Conservation (phyloP, 257 asterid genomes). For the Capsicum baccatum region DNA sequence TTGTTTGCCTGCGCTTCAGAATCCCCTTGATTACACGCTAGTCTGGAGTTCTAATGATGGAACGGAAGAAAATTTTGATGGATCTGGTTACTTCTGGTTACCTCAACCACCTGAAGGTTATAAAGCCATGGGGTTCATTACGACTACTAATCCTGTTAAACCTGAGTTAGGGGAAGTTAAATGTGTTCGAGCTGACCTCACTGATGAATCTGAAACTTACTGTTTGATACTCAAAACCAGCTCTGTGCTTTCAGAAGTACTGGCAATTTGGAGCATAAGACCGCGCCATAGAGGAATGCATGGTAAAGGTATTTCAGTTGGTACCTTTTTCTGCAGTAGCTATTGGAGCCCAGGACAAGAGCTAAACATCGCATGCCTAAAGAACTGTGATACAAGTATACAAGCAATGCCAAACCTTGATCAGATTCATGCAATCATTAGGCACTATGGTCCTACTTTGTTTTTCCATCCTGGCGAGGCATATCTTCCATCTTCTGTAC, state of each 20-base stretch:
- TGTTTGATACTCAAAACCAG: constrained; percentile 45
- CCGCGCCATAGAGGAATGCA: constrained; percentile 69
- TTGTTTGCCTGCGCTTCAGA: constrained; percentile 53
- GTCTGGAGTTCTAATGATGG: constrained; percentile 73
- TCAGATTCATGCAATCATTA: constrained; percentile 72
- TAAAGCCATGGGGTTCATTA: constrained; percentile 76
- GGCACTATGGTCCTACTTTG: constrained; percentile 81
- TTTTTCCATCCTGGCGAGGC: constrained; percentile 83
- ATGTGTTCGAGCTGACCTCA: constrained; percentile 79
- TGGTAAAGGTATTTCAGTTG: constrained; percentile 72
- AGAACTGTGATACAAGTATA: constrained; percentile 56
- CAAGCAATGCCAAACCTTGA: constrained; percentile 82
- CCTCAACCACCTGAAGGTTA: constrained; percentile 82
- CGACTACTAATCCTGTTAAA: constrained; percentile 60
- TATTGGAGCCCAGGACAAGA: constrained; percentile 48
- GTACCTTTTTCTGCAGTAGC: constrained; percentile 70
- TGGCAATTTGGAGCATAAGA: constrained; percentile 63
- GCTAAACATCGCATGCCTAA: constrained; percentile 66
- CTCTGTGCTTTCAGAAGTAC: constrained; percentile 49
- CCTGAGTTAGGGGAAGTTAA: constrained; percentile 64
- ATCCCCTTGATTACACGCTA: constrained; percentile 71
- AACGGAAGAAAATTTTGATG: constrained; percentile 52
- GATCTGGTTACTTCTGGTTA: constrained; percentile 69
- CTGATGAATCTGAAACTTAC: constrained; percentile 67
- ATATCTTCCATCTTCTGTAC: constrained; percentile 85